Conservation (phyloP, 495 filamentous ascomycete genomes). For the Annulohypoxylon maeteangense region DNA sequence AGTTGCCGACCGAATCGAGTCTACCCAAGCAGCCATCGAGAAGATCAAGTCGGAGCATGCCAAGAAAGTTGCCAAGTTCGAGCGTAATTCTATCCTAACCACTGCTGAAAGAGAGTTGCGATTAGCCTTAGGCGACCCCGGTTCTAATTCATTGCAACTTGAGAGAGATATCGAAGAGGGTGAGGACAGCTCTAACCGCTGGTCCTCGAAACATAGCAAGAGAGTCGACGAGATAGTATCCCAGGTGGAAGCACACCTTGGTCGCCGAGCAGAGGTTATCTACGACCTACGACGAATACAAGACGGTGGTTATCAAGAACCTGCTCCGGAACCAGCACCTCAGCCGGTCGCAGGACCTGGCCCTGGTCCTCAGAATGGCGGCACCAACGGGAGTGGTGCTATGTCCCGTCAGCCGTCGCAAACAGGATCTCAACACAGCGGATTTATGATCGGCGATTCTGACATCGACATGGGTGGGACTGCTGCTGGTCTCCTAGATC, state of each 20-base stretch:
- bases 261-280: constrained; percentile 66
- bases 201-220: constrained; percentile 60
- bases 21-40: constrained; percentile 81
- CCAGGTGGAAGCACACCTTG: constrained; percentile 65
- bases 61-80: constrained; percentile 76
- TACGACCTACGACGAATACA: constrained; percentile 73
- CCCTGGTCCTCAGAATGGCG: constrained; percentile 28
- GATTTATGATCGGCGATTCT: constrained; percentile 63
- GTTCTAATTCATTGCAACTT: constrained; percentile 70
- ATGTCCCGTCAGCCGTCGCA: constrained; percentile 62
- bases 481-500: constrained; percentile 69
- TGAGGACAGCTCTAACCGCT: constrained; percentile 56
- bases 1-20: constrained; percentile 69
- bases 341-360: constrained; percentile 29
- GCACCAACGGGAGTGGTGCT: constrained; percentile 28
- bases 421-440: constrained; percentile 60
- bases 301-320: constrained; percentile 74
- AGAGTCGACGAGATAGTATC: constrained; percentile 70
- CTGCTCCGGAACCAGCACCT: constrained; percentile 55
- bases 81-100: constrained; percentile 70
- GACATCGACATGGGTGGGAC: constrained; percentile 76
- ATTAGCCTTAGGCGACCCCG: constrained; percentile 63
- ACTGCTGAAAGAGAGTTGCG: constrained; percentile 73
- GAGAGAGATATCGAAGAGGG: constrained; percentile 69
- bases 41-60: constrained; percentile 82